Evolutionary conservation across 495 filamentous ascomycete genomes (phyloP).

Genomic region (Ascobolus immersus): DNA sequence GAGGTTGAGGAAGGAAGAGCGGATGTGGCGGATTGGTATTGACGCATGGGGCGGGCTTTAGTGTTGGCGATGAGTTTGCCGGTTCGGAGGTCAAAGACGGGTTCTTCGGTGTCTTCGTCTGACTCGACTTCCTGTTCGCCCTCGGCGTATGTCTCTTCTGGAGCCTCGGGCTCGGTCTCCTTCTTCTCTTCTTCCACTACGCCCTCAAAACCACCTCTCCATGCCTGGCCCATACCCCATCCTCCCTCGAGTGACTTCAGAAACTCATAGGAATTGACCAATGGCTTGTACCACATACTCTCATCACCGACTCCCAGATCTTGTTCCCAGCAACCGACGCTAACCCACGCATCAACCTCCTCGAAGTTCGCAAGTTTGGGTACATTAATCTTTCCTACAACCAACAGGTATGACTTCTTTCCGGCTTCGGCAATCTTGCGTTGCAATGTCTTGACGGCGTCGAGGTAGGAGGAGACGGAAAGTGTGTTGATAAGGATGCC

Average conservation of each 20-base stretch:
- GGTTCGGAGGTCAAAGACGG: constrained; percentile 77
- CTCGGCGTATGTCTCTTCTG: constrained; percentile 3
- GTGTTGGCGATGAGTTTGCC: constrained; percentile 61
- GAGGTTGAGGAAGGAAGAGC: constrained; percentile 3
- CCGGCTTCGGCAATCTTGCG: constrained; percentile 43
- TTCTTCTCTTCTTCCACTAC: constrained; percentile 33
- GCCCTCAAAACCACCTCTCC: constrained; percentile 9
- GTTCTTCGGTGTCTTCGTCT: constrained; percentile 15
- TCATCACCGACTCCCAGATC: constrained; percentile 28
- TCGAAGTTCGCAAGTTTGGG: constrained; percentile 91
- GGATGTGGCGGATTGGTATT: constrained; percentile 15
- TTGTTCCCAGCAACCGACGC: constrained; percentile 96
- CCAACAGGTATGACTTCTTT: constrained; percentile 86
- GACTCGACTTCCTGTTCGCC: constrained; percentile 6
- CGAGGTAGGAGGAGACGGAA: constrained; percentile 67
- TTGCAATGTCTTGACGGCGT: constrained; percentile 47
- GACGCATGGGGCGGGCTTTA: constrained; percentile 53
- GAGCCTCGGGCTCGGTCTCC: constrained; percentile 13
- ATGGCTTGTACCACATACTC: constrained; percentile 33
- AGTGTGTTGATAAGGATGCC: constrained; percentile 90
- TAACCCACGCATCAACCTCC: constrained; percentile 88
- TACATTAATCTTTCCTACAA: constrained; percentile 86
- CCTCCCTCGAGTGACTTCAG: constrained; percentile 40
- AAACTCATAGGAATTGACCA: constrained; percentile 89
- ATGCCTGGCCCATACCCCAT: constrained; percentile 46